These are phyloP conservation scores for Takakia lepidozioides DNA, from an alignment of 225 moss, liverwort and hornwort species.

Conservation along the genomic window DNA sequence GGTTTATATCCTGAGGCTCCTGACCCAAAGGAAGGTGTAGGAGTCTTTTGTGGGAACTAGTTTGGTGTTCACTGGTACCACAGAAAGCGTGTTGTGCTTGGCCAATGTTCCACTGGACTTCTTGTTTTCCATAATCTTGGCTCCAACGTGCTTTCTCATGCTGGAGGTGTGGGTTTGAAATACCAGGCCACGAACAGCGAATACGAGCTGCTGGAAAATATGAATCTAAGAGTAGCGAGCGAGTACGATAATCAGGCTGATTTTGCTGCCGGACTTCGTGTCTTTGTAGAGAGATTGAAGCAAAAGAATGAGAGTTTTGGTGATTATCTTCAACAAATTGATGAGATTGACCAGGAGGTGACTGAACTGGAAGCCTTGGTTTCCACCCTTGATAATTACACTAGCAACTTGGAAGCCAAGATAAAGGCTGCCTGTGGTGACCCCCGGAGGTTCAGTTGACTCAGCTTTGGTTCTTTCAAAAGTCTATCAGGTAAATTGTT, in stretches of 20 bases:
- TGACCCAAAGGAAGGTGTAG: too few relatives aligned
- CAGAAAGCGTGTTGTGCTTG: too few relatives aligned
- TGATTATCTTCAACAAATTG: slow-evolving; percentile 50
- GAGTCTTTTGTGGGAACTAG: too few relatives aligned
- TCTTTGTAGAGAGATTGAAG: slow-evolving; percentile 73
- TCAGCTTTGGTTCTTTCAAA: too few relatives aligned
- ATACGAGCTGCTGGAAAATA: slow-evolving; percentile 68
- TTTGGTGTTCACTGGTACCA: too few relatives aligned
- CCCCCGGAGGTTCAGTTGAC: slow-evolving; percentile 18
- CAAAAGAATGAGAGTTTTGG: slow-evolving; percentile 61
- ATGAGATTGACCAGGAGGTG: slow-evolving; percentile 71
- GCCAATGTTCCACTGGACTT: neutral
- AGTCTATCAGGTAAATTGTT: too few relatives aligned
- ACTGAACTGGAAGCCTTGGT: slow-evolving; percentile 84
- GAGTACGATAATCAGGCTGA: slow-evolving; percentile 79
- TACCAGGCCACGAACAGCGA: slow-evolving; percentile 65
- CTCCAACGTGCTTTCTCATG: neutral
- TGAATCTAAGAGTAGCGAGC: slow-evolving; percentile 71
- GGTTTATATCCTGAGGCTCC: too few relatives aligned
- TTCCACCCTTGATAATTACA: slow-evolving; percentile 70
- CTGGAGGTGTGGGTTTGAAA: neutral
- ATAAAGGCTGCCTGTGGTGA: slow-evolving; percentile 45
- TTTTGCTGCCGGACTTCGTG: slow-evolving; percentile 65
- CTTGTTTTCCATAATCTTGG: neutral
- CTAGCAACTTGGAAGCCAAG: slow-evolving; percentile 55